phyloP scores from a whole-genome alignment of 2,329 filamentous ascomycete genomes.

The Trichoderma sp. region DNA sequence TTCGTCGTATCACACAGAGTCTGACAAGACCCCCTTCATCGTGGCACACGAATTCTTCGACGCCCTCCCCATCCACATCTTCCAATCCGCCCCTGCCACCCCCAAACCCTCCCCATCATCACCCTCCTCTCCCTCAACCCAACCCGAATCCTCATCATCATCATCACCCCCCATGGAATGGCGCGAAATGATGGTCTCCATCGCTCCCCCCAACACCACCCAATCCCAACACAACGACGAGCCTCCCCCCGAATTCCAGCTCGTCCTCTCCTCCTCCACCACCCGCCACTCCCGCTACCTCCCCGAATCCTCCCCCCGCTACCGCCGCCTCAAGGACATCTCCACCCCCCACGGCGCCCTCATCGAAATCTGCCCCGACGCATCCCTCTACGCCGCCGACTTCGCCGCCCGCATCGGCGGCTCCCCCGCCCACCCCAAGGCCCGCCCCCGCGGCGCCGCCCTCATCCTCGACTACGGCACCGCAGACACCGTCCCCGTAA shows the following conservation, averaged over 20 bases:
- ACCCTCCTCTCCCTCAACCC: not conserved
- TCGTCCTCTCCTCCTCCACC: slow-evolving; percentile 72
- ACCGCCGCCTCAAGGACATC: slow-evolving; percentile 69
- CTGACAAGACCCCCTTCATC: slow-evolving; percentile 81
- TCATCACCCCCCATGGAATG: slow-evolving; percentile 58
- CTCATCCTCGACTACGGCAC: slow-evolving; percentile 97
- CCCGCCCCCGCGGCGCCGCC: slow-evolving; percentile 74
- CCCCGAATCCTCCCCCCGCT: slow-evolving; percentile 78
- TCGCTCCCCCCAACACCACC: slow-evolving; percentile 60
- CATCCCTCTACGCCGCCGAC: slow-evolving; percentile 74
- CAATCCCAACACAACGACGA: slow-evolving; percentile 51
- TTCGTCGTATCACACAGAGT: slow-evolving; percentile 47
- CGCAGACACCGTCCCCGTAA: slow-evolving; percentile 73
- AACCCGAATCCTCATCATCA: not conserved
- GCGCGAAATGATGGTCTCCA: slow-evolving; percentile 79
- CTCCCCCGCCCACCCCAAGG: slow-evolving; percentile 56
- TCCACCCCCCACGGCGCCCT: slow-evolving; percentile 58
- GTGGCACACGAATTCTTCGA: slow-evolving; percentile 99
- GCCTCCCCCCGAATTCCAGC: slow-evolving; percentile 78
- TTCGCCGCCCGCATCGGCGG: slow-evolving; percentile 86
- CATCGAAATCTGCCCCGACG: slow-evolving; percentile 90
- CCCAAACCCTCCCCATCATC: not conserved
- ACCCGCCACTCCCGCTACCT: slow-evolving; percentile 86
- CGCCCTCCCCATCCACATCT: slow-evolving; percentile 92
- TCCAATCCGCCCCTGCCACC: slow-evolving; percentile 68